A percentile compares a stretch with the other conserved stretches of the same genome.
These are phyloP conservation scores for Pythium pyrilobum DNA, from an alignment of 352 stramenopile genomes.

Conservation along the genomic window DNA sequence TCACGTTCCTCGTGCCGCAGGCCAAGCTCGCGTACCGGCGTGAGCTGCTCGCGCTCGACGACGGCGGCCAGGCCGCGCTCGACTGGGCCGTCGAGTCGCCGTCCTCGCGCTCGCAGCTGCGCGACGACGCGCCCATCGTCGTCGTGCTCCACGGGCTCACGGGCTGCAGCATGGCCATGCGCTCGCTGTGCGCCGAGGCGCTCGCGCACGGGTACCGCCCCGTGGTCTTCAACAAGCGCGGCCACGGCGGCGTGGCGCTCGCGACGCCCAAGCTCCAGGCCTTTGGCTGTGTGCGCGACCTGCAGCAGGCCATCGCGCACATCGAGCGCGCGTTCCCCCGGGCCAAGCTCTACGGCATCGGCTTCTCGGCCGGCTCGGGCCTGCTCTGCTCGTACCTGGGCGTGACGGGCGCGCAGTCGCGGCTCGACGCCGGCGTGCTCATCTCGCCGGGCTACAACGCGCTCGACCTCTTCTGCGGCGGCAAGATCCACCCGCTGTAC, in stretches of 20 bases:
- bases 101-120: neutral
- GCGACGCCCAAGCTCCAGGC: constrained; percentile 58
- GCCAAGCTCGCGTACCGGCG: constrained; percentile 44
- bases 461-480: constrained; percentile 64
- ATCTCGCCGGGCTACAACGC: constrained; percentile 78
- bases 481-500: constrained; percentile 65
- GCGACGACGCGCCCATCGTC: constrained; percentile 38
- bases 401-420: constrained; percentile 47
- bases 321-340: constrained; percentile 42
- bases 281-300: constrained; percentile 65
- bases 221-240: constrained; percentile 84
- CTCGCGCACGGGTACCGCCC: constrained; percentile 56
- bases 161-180: constrained; percentile 57
- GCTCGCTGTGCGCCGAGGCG: constrained; percentile 57
- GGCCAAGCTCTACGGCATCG: constrained; percentile 57
- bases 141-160: constrained; percentile 71
- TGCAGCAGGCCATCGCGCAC: constrained; percentile 44
- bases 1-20: constrained; percentile 72
- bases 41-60: constrained; percentile 47
- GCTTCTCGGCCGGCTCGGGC: constrained; percentile 66
- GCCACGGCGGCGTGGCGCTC: constrained; percentile 59
- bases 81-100: constrained; percentile 57
- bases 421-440: constrained; percentile 49
- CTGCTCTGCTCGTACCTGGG: constrained; percentile 71
- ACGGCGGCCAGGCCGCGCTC: constrained; percentile 60